Conservation (phyloP, 805 yeast genomes). For the Lachancea lanzarotensis region DNA sequence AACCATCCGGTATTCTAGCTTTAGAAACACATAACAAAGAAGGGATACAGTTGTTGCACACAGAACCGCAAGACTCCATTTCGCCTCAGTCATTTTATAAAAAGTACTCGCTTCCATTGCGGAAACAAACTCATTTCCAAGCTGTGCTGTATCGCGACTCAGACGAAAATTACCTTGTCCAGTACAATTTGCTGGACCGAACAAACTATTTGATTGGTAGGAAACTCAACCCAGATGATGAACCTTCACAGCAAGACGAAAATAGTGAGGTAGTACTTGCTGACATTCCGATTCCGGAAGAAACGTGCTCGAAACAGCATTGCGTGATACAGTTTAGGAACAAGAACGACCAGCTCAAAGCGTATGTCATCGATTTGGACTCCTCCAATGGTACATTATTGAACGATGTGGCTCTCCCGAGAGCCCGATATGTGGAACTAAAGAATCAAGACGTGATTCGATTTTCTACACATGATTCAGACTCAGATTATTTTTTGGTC, state of each 20-base stretch:
- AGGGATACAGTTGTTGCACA: constrained; percentile 36
- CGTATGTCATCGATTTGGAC: constrained; percentile 42
- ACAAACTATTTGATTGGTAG: constrained; percentile 35
- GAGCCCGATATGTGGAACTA: constrained; percentile 38
- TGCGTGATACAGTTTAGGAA: constrained; percentile 41
- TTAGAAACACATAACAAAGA: constrained; percentile 33
- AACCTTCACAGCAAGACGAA: constrained; percentile 6
- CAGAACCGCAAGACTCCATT: constrained; percentile 33
- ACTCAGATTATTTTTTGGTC: constrained; percentile 25
- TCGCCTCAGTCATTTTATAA: constrained; percentile 22
- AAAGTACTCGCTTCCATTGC: constrained; percentile 14
- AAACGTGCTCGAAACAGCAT: constrained; percentile 41
- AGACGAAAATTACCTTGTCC: constrained; percentile 19
- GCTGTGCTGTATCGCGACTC: constrained; percentile 29
- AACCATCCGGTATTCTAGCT: constrained; percentile 39
- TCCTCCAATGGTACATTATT: constrained; percentile 43
- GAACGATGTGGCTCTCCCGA: constrained; percentile 36
- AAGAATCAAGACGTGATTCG: constrained; percentile 36
- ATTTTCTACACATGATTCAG: constrained; percentile 34
- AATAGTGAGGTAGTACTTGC: constrained; percentile 26
- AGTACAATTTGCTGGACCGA: constrained; percentile 23
- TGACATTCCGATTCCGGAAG: constrained; percentile 34
- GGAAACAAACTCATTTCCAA: constrained; percentile 20
- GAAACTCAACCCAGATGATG: constrained; percentile 12
- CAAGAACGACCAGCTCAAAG: constrained; percentile 17